Evolutionary conservation across 306 rosid genomes (phyloP).

Genomic region (Acacia melanoxylon): DNA sequence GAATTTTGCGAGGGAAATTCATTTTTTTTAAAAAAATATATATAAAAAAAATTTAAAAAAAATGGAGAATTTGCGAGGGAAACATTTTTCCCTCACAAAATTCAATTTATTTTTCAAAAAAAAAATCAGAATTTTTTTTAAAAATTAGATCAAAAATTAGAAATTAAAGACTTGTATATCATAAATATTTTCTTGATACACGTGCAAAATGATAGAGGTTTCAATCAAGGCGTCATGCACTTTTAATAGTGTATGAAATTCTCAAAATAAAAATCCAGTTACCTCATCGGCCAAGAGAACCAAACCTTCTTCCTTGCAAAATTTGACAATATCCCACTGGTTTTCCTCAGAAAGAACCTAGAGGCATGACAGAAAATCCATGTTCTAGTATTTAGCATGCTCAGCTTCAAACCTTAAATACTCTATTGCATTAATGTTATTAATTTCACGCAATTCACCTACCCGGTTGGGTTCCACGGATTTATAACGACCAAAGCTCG

Average conservation of each 20-base stretch:
- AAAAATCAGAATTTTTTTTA: too few species aligned
- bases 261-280: neutral
- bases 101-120: too few species aligned
- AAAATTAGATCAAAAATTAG: too few species aligned
- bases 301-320: constrained; percentile 86
- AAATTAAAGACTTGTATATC: too few species aligned
- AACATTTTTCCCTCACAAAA: too few species aligned
- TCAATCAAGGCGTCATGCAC: too few species aligned
- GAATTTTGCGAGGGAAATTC: too few species aligned
- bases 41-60: too few species aligned
- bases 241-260: neutral
- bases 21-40: too few species aligned
- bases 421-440: neutral
- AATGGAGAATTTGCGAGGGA: too few species aligned
- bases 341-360: constrained; percentile 77
- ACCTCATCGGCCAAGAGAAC: constrained; percentile 99
- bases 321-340: constrained; percentile 73
- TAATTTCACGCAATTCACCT: constrained; percentile 2
- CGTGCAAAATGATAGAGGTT: too few species aligned
- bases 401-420: neutral
- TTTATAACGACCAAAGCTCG: constrained; percentile 94
- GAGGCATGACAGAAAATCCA: constrained; percentile 4
- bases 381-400: neutral
- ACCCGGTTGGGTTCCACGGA: constrained; percentile 90
- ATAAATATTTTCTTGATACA: too few species aligned